These are phyloP conservation scores for Cystobasidium slooffiae DNA, from an alignment of 1,284 basidiomycete species.

Conservation along the genomic window DNA sequence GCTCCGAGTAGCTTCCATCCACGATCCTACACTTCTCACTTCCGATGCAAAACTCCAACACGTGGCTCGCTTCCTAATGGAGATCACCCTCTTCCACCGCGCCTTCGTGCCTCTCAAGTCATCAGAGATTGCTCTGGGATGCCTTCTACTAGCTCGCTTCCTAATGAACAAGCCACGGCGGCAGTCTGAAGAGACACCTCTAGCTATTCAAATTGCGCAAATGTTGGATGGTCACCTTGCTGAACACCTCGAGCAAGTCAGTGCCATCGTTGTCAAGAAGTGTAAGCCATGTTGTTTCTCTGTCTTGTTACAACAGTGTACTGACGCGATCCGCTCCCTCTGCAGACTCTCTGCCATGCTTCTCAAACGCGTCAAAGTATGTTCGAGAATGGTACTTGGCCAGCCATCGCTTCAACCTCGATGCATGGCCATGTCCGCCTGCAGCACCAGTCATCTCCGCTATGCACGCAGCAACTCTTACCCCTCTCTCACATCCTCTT, in stretches of 20 bases:
- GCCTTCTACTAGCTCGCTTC: constrained; percentile 84
- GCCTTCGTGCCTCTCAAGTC: constrained; percentile 87
- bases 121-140: constrained; percentile 83
- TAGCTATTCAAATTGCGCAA: constrained; percentile 69
- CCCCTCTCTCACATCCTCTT: constrained; percentile 25
- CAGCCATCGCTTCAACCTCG: constrained; percentile 58
- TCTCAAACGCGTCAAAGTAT: constrained; percentile 87
- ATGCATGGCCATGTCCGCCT: constrained; percentile 22
- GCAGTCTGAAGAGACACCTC: constrained; percentile 17
- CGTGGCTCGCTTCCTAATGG: constrained; percentile 96
- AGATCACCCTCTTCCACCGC: constrained; percentile 94
- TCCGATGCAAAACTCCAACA: constrained; percentile 90
- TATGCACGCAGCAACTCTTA: constrained; percentile 28
- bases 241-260: constrained; percentile 83
- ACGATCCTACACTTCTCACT: constrained; percentile 58
- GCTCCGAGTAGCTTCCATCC: constrained; percentile 69
- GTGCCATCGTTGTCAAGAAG: constrained; percentile 92
- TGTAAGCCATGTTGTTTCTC: constrained; percentile 19
- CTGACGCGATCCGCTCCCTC: background rate
- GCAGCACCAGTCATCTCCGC: constrained; percentile 9
- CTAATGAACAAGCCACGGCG: constrained; percentile 50
- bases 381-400: constrained; percentile 84
- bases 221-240: constrained; percentile 82
- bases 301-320: background rate
- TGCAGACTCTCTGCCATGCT: constrained; percentile 60